These are phyloP conservation scores for Fraxinus paxiana DNA, from an alignment of 305 asterid genomes.

Conservation along the genomic window DNA sequence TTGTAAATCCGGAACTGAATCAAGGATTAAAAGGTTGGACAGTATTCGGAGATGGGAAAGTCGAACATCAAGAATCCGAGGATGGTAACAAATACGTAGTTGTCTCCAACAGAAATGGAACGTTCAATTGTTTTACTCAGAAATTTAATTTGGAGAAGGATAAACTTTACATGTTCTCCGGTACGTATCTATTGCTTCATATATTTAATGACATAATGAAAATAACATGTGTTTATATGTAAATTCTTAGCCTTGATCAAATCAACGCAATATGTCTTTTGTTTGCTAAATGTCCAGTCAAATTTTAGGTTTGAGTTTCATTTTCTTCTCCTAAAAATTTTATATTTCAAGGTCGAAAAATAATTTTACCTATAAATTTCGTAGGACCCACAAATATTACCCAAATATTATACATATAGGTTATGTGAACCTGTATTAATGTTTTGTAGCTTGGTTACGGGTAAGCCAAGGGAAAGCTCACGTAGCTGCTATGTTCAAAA, in stretches of 20 bases:
- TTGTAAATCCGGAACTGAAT: conserved; percentile 36
- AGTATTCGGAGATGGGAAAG: conserved; percentile 25
- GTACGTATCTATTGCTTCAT: conserved; percentile 21
- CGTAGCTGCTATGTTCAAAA: conserved; percentile 27
- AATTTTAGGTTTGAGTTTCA: background rate
- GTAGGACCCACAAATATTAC: background rate
- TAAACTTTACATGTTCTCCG: conserved; percentile 34
- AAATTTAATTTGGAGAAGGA: conserved; percentile 28
- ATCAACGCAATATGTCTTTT: too few relatives aligned
- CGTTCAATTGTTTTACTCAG: conserved; percentile 24
- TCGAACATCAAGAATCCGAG: conserved; percentile 14
- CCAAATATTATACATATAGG: too few relatives aligned
- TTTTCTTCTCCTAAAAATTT: background rate
- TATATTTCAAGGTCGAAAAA: background rate
- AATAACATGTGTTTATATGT: too few relatives aligned
- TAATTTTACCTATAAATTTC: too few relatives aligned
- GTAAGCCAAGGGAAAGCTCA: conserved; percentile 31
- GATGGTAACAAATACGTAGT: conserved; percentile 36
- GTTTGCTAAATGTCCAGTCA: background rate
- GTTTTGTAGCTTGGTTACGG: conserved; percentile 37
- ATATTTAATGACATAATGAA: too few relatives aligned
- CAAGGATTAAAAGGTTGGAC: conserved; percentile 42
- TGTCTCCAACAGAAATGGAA: conserved; percentile 22
- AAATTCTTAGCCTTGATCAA: background rate
- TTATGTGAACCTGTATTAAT: background rate